These are phyloP conservation scores for Eucalyptus curtisii DNA, from an alignment of 345 rosid genomes.

Conservation along the genomic window DNA sequence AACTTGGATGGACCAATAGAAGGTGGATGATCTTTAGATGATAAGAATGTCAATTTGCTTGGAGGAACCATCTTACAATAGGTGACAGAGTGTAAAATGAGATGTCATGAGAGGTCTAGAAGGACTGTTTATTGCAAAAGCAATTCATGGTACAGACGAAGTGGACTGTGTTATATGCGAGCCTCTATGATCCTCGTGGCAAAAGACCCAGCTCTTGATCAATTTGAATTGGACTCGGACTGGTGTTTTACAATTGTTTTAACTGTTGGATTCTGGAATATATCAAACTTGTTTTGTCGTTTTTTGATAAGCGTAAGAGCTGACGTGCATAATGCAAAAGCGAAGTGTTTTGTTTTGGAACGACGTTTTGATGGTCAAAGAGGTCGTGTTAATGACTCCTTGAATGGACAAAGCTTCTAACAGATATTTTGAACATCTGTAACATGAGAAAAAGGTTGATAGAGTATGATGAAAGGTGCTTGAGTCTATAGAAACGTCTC, in stretches of 20 bases:
- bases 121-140: not conserved
- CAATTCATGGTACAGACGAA: not conserved
- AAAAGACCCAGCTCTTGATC: not conserved
- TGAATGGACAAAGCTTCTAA: not conserved
- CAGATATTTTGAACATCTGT: not conserved
- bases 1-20: not conserved
- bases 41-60: not conserved
- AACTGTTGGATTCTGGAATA: rapidly evolving
- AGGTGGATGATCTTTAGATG: not conserved
- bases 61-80: not conserved
- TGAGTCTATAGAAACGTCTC: not conserved
- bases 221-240: not conserved
- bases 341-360: not conserved
- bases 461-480: not conserved
- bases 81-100: not conserved
- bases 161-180: not conserved
- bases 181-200: not conserved
- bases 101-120: not conserved
- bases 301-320: not conserved
- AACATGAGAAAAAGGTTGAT: not conserved
- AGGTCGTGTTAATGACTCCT: not conserved
- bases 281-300: not conserved
- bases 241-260: not conserved
- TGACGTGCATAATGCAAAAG: not conserved
- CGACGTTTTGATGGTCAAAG: not conserved